phyloP scores from a whole-genome alignment of 352 stramenopile species.

The Phytopythium kandeliae region DNA sequence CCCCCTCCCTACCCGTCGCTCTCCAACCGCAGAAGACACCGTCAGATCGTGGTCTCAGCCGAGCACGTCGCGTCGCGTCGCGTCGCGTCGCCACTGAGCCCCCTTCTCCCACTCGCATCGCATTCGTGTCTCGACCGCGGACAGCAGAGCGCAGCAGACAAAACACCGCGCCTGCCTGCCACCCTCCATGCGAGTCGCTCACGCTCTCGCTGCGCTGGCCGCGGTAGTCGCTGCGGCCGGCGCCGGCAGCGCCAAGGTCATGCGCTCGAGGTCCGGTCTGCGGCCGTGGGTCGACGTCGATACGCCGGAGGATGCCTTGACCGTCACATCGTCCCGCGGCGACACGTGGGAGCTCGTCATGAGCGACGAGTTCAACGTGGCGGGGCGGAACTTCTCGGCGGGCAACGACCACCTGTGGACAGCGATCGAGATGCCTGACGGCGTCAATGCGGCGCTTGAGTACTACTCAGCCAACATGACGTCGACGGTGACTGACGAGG shows the following conservation, averaged over 20 bases:
- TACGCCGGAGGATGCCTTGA: constrained; percentile 19
- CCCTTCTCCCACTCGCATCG: no score
- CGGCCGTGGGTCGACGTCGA: constrained; percentile 34
- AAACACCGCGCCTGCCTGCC: no score
- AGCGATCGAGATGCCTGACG: constrained; percentile 33
- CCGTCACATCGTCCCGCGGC: constrained; percentile 36
- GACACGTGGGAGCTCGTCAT: constrained; percentile 57
- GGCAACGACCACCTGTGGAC: constrained; percentile 81
- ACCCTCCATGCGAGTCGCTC: not conserved
- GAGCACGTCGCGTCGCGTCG: no score
- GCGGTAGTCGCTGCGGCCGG: not conserved
- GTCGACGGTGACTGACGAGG: constrained; percentile 25
- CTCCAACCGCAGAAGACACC: no score
- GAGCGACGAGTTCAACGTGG: constrained; percentile 68
- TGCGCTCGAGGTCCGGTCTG: constrained; percentile 26
- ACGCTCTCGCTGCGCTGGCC: not conserved
- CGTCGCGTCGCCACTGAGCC: no score
- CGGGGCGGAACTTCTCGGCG: constrained; percentile 43
- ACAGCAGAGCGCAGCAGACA: not conserved
- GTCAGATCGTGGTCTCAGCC: no score
- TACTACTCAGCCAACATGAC: constrained; percentile 89
- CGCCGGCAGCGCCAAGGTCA: constrained; percentile 3
- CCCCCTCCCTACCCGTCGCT: no score
- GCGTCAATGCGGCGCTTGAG: constrained; percentile 66
- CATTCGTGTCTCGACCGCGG: no score